These are phyloP conservation scores for Blechomonas ayalai DNA, from an alignment of 208 protist species.

Conservation along the genomic window DNA sequence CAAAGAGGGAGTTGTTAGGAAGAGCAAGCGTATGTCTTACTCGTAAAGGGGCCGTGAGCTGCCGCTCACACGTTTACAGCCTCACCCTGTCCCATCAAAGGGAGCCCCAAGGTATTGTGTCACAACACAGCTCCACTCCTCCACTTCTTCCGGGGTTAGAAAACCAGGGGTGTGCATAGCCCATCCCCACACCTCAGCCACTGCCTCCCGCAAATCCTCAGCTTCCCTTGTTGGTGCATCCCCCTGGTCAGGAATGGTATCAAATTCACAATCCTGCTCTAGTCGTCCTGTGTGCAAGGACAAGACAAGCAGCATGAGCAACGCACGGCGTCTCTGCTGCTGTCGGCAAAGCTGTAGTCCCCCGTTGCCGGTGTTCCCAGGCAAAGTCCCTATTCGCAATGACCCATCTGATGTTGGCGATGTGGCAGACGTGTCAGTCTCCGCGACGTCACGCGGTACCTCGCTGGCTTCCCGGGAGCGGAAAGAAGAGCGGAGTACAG, in stretches of 20 bases:
- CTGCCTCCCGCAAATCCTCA: conserved; percentile 51
- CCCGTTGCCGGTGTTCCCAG: too few relatives aligned
- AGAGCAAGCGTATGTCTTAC: too few relatives aligned
- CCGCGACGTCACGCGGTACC: too few relatives aligned
- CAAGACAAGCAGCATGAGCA: conserved; percentile 65
- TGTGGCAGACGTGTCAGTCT: too few relatives aligned
- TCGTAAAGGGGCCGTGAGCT: too few relatives aligned
- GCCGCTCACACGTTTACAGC: neutral
- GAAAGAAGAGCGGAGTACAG: neutral
- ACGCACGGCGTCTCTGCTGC: conserved; percentile 26
- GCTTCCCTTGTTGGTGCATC: conserved; percentile 18
- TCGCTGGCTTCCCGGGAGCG: too few relatives aligned
- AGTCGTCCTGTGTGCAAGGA: conserved; percentile 44
- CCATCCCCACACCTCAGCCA: conserved; percentile 39
- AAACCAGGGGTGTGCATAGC: conserved; percentile 28
- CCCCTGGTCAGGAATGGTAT: conserved; percentile 17
- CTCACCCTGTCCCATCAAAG: conserved; percentile 30
- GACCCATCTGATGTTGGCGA: too few relatives aligned
- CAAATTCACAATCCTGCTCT: conserved; percentile 23
- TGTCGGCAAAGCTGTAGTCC: too few relatives aligned
- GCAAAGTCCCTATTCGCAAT: too few relatives aligned
- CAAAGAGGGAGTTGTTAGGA: too few relatives aligned
- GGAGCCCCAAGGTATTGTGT: conserved; percentile 41
- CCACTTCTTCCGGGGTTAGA: conserved; percentile 30
- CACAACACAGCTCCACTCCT: conserved; percentile 44